Percentiles rank a stretch among this genome's conserved stretches.
Evolutionary conservation across 441 rosid species (phyloP).

Genomic region (Codiaeum variegatum): DNA sequence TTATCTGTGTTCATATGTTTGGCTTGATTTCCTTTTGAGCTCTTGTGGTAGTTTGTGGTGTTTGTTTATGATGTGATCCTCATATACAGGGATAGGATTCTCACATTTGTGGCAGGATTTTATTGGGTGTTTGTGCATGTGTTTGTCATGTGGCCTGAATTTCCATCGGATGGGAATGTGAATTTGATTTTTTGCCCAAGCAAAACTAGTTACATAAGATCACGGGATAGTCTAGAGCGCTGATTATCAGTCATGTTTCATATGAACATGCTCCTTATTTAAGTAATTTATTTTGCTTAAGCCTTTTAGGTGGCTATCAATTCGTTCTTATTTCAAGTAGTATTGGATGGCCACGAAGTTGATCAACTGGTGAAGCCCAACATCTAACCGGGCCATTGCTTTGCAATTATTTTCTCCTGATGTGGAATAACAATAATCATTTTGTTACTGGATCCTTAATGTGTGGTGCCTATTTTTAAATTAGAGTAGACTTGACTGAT

Average conservation of each 20-base stretch:
- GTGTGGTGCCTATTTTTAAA: slow-evolving; percentile 1
- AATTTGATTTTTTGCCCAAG: not conserved
- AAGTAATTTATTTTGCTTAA: not conserved
- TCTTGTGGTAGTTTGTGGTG: not conserved
- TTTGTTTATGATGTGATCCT: not conserved
- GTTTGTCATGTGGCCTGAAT: not conserved
- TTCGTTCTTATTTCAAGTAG: not conserved
- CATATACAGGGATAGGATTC: not conserved
- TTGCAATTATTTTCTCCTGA: not conserved
- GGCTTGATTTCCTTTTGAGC: not conserved
- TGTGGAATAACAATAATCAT: not conserved
- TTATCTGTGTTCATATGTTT: not conserved
- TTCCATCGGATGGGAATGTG: not conserved
- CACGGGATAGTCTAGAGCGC: not conserved
- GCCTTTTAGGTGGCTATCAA: not conserved
- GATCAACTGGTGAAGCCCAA: slow-evolving; percentile 13
- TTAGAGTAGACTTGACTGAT: not conserved
- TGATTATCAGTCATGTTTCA: not conserved
- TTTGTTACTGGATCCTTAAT: not conserved
- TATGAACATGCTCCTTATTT: not conserved
- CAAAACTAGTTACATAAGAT: not conserved
- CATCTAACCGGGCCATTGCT: not conserved
- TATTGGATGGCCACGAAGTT: not conserved
- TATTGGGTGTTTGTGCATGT: not conserved
- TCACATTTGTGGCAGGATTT: no score